Conservation (phyloP, 106 monocot genomes). For the Xerophyta viscosa region DNA sequence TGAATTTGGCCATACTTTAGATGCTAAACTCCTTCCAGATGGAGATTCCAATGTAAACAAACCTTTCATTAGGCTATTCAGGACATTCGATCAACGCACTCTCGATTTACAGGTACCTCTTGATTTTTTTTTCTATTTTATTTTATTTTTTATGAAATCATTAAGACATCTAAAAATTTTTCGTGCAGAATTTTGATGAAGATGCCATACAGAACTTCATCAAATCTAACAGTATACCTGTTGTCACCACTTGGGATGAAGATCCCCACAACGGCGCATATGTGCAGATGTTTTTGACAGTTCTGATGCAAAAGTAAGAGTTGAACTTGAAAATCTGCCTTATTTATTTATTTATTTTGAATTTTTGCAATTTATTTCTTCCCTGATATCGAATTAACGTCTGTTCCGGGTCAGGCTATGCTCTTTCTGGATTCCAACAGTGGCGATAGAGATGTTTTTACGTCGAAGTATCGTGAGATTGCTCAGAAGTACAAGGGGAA, state of each 20-base stretch:
- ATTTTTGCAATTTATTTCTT: too few relatives aligned
- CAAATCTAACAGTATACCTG: slow-evolving; percentile 12
- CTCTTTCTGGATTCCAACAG: slow-evolving; percentile 55
- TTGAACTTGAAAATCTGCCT: too few relatives aligned
- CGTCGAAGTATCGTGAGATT: slow-evolving; percentile 38
- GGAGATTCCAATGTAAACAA: slow-evolving; percentile 30
- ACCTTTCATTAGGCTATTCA: slow-evolving; percentile 49
- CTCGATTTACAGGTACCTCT: slow-evolving; percentile 21
- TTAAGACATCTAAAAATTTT: not conserved
- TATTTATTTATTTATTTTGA: too few relatives aligned
- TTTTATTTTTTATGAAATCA: too few relatives aligned
- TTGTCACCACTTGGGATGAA: slow-evolving; percentile 25
- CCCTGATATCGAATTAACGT: too few relatives aligned
- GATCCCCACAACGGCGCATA: slow-evolving; percentile 26
- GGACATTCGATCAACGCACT: slow-evolving; percentile 59
- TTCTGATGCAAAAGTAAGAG: slow-evolving; percentile 22
- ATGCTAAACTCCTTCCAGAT: slow-evolving; percentile 53
- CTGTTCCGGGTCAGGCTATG: slow-evolving; percentile 51
- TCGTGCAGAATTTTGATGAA: slow-evolving; percentile 26
- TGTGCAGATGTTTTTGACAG: slow-evolving; percentile 29
- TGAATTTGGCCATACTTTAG: slow-evolving; percentile 53
- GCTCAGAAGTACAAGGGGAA: slow-evolving; percentile 44
- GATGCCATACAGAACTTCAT: slow-evolving; percentile 30
- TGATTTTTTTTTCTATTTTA: not conserved
- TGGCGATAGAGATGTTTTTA: slow-evolving; percentile 37